Conservation (phyloP, 2,329 filamentous ascomycete genomes). For the Tolypocladium guangdongense region DNA sequence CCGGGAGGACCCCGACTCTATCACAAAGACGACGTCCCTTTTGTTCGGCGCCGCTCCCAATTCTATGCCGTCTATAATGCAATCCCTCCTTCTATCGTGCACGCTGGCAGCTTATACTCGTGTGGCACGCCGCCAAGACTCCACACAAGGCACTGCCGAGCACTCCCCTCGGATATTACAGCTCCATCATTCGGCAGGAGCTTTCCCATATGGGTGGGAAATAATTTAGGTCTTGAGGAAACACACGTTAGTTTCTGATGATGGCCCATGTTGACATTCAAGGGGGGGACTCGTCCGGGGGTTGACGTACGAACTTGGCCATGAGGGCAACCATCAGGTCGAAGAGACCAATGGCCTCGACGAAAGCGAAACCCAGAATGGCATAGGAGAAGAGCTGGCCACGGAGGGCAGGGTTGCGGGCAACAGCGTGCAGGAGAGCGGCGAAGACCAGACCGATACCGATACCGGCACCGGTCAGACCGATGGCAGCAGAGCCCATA, state of each 20-base stretch:
- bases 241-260: slow-evolving; percentile 1
- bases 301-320: slow-evolving; percentile 68
- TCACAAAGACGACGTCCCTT: slow-evolving; percentile 20
- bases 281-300: neutral
- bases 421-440: slow-evolving; percentile 77
- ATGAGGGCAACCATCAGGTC: slow-evolving; percentile 88
- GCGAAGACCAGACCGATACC: slow-evolving; percentile 94
- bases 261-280: neutral
- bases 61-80: slow-evolving; percentile 32
- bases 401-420: slow-evolving; percentile 89
- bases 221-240: slow-evolving; percentile 24
- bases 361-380: slow-evolving; percentile 93
- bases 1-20: slow-evolving; percentile 23
- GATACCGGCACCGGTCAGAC: slow-evolving; percentile 87
- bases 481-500: slow-evolving; percentile 83
- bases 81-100: slow-evolving; percentile 24
- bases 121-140: slow-evolving; percentile 15
- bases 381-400: slow-evolving; percentile 94
- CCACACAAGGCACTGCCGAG: slow-evolving; percentile 14
- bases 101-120: slow-evolving; percentile 15
- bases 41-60: slow-evolving; percentile 22
- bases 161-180: slow-evolving; percentile 18
- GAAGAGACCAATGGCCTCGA: slow-evolving; percentile 85
- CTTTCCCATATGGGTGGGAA: slow-evolving; percentile 19
- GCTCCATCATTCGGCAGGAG: slow-evolving; percentile 26